Conservation (phyloP, 169 alveolate genomes). For the Cryptosporidium viatorum region DNA sequence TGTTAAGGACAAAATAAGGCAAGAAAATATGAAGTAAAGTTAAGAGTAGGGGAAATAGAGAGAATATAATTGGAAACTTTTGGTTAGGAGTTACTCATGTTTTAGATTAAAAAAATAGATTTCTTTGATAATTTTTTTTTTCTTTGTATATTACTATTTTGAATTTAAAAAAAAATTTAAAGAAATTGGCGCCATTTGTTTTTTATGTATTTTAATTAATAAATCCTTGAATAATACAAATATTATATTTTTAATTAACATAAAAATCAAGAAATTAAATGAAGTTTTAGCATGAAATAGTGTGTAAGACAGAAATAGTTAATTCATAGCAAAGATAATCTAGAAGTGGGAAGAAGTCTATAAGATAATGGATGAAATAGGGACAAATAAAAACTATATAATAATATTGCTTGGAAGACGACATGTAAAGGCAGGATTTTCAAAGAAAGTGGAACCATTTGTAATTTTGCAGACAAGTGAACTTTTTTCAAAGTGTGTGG, state of each 20-base stretch:
- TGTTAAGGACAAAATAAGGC: not conserved
- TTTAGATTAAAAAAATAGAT: not conserved
- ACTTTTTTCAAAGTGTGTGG: constrained; percentile 33
- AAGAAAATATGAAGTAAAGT: not conserved
- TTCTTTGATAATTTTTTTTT: no score
- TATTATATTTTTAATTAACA: no score
- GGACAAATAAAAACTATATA: constrained; percentile 5
- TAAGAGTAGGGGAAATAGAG: not conserved
- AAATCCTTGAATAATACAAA: not conserved
- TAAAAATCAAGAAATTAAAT: not conserved
- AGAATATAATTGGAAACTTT: no score
- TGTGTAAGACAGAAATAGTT: not conserved
- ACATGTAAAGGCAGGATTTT: constrained; percentile 63
- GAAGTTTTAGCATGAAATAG: not conserved
- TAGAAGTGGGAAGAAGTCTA: not conserved
- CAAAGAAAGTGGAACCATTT: constrained; percentile 39
- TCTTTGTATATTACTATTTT: not conserved
- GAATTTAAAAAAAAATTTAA: not conserved
- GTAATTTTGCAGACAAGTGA: constrained; percentile 46
- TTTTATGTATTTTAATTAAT: not conserved
- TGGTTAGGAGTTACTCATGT: no score
- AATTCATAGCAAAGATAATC: not conserved
- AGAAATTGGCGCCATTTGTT: not conserved
- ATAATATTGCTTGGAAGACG: constrained; percentile 52
- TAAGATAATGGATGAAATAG: not conserved